A percentile compares a stretch with the other conserved stretches of the same genome.
Conservation (phyloP, 139 green algal genomes). For the Chlamydomonas sp. region DNA sequence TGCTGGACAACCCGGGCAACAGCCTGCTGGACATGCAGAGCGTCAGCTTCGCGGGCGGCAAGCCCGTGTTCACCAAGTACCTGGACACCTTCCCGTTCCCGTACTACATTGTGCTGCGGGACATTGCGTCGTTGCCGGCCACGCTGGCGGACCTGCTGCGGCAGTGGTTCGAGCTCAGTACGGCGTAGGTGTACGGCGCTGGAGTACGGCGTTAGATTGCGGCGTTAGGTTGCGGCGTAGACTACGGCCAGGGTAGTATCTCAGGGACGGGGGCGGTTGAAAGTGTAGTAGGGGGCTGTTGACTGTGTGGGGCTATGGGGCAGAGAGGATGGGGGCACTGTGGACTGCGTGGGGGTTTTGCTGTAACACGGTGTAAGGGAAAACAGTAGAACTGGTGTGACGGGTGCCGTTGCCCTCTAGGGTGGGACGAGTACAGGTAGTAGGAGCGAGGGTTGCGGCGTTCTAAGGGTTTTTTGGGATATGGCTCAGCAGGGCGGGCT, state of each 20-base stretch:
- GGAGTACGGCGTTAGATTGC: no score
- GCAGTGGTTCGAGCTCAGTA: constrained; percentile 94
- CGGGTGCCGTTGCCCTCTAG: no score
- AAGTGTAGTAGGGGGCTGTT: no score
- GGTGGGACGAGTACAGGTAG: no score
- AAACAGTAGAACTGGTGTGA: no score
- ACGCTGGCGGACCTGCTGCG: constrained; percentile 93
- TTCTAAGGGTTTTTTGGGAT: no score
- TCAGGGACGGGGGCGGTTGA: no score
- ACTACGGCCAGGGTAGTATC: neutral
- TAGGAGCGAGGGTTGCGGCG: no score
- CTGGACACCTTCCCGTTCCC: constrained; percentile 98
- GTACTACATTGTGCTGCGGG: constrained; percentile 94
- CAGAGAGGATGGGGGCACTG: neutral
- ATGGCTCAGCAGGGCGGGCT: no score
- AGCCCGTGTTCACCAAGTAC: constrained; percentile 93
- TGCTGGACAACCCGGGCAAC: constrained; percentile 75
- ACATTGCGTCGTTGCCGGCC: constrained; percentile 86
- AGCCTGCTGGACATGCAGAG: constrained; percentile 92
- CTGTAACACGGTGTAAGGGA: neutral
- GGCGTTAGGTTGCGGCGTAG: neutral
- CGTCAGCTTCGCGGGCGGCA: constrained; percentile 88
- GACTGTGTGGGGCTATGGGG: neutral
- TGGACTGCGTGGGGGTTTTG: neutral
- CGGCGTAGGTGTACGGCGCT: neutral